Evolutionary conservation across 495 filamentous ascomycete species (phyloP), one percentile per base, ranked within the genome.

Genomic region (Evernia prunastri): DNA sequence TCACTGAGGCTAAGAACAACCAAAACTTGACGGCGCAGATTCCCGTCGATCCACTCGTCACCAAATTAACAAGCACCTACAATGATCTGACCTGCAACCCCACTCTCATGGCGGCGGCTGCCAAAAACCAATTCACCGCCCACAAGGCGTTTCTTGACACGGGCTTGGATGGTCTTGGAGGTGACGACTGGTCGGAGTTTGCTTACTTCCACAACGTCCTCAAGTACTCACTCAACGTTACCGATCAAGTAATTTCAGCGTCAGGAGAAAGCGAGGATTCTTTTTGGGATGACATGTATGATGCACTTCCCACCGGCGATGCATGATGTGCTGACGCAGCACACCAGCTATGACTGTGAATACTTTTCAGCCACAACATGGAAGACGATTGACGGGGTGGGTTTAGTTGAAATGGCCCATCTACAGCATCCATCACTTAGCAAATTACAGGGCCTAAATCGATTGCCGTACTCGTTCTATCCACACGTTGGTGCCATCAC

Each of bases 121-220:
- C 82, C 1, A 73, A 72, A 5, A 89, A 89, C 71, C 79, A 86
- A 73, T 89, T 81, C 72, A 77, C 79, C 36, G 86, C 85, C 0
- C 86, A 90, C 71, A 86, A 84, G 60, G 43, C 61, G 3, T 68
- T 68, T 25, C 60, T 71, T 3, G 66, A 76, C n/a, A 68, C 72
- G 37, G 45, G 45, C n/a, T 49, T 49, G 20, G 17, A 45, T 8
- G 42, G 42, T 45, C 42, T 45, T 8, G 79, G 79, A 10, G 68
- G 70, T 47, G 76, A 81, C 68, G 70, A 80, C 68, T 87, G 80
- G 78, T 87, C 83, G 20, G 87, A 89, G 66, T 82, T 81, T 27
- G 83, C 73, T 1, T 89, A 86, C 60, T 70, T 89, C 60, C 77
- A 79, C 18, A 83, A 87, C 64, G 78, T 80, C 40, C 77, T 89